These are phyloP conservation scores for Amanita thiersii DNA, from an alignment of 768 basidiomycete species.

Conservation along the genomic window DNA sequence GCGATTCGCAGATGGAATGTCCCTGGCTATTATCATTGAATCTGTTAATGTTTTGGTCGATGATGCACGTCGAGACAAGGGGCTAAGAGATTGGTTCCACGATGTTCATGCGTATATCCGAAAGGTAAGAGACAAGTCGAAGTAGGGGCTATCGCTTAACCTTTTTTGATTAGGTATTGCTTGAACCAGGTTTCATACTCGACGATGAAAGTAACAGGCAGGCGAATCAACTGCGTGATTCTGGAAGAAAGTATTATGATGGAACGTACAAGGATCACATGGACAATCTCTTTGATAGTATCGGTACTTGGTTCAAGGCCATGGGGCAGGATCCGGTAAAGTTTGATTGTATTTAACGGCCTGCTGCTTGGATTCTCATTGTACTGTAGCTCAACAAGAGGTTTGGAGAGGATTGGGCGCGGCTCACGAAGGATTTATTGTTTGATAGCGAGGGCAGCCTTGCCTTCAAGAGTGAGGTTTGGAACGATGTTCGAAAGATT, in stretches of 20 bases:
- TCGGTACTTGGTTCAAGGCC: slow-evolving; percentile 74
- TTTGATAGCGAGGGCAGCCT: slow-evolving; percentile 76
- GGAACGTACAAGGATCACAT: slow-evolving; percentile 61
- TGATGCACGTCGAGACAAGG: slow-evolving; percentile 68
- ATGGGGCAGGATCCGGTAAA: slow-evolving; percentile 74
- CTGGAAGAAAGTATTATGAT: slow-evolving; percentile 73
- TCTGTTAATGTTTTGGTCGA: slow-evolving; percentile 64
- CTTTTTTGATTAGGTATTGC: slow-evolving; percentile 38
- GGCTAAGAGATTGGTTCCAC: slow-evolving; percentile 67
- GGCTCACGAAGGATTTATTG: slow-evolving; percentile 77
- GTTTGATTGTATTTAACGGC: neutral
- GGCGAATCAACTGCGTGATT: slow-evolving; percentile 55
- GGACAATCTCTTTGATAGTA: slow-evolving; percentile 65
- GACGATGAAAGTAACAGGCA: slow-evolving; percentile 65
- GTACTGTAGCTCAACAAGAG: slow-evolving; percentile 46
- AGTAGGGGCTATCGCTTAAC: neutral
- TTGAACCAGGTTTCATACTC: slow-evolving; percentile 84
- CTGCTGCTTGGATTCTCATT: neutral
- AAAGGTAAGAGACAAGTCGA: slow-evolving; percentile 35
- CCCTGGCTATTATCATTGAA: slow-evolving; percentile 60
- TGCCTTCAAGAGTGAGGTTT: slow-evolving; percentile 81
- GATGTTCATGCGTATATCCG: slow-evolving; percentile 55
- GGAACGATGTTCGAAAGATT: slow-evolving; percentile 81
- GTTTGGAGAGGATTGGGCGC: slow-evolving; percentile 78
- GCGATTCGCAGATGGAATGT: slow-evolving; percentile 76